Conservation (phyloP, 23 red algal species). For the Agarophyton chilense region DNA sequence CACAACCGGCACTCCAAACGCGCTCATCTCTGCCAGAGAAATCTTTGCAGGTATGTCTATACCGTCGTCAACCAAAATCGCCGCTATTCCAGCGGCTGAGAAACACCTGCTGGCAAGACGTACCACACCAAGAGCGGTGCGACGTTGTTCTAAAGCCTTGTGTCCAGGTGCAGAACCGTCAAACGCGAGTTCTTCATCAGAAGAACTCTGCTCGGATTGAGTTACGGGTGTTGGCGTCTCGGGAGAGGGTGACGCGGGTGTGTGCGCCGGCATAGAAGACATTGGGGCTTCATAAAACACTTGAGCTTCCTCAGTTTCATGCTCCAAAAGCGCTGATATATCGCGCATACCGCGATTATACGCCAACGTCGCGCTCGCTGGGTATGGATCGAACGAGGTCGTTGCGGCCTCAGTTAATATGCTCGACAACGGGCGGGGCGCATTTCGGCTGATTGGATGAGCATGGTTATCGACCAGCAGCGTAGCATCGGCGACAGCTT, state of each 20-base stretch:
- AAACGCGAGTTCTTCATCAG: slow-evolving; percentile 10
- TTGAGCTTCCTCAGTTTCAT: not conserved
- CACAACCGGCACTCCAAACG: slow-evolving; percentile 18
- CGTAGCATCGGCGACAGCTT: slow-evolving; percentile 58
- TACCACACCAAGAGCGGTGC: slow-evolving; percentile 25
- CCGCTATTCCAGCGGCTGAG: slow-evolving; percentile 33
- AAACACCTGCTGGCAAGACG: slow-evolving; percentile 28
- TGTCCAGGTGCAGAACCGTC: not conserved
- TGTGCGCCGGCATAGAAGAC: not conserved
- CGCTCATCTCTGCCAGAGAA: not conserved
- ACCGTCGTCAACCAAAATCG: slow-evolving; percentile 67
- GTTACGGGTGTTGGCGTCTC: not conserved
- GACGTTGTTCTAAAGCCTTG: slow-evolving; percentile 17
- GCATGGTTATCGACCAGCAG: slow-evolving; percentile 62
- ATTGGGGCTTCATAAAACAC: not conserved
- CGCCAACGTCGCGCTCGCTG: slow-evolving; percentile 10
- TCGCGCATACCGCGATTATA: slow-evolving; percentile 38
- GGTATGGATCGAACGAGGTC: slow-evolving; percentile 15
- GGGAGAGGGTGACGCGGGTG: slow-evolving; percentile 14
- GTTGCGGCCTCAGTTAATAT: slow-evolving; percentile 52
- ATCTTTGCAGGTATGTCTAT: slow-evolving; percentile 4
- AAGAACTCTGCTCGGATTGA: not conserved
- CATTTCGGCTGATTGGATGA: slow-evolving; percentile 30
- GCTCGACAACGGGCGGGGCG: slow-evolving; percentile 12
- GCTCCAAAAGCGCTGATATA: slow-evolving; percentile 10